phyloP scores from a whole-genome alignment of 169 alveolate genomes.

The Plasmodium coatneyi region DNA sequence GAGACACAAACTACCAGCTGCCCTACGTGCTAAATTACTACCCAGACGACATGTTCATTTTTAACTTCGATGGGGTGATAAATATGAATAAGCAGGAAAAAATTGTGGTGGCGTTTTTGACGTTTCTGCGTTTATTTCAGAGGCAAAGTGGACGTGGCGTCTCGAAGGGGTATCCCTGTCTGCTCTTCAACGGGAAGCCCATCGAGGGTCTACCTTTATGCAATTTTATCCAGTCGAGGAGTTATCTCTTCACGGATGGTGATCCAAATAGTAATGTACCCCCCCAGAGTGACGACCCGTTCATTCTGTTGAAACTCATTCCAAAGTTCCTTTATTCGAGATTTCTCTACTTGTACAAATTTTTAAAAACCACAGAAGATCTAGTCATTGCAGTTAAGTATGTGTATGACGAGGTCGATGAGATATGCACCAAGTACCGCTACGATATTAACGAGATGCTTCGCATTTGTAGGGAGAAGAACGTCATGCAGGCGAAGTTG shows the following conservation, averaged over 20 bases:
- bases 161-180: neutral
- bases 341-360: slow-evolving; percentile 31
- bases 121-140: slow-evolving; percentile 49
- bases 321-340: slow-evolving; percentile 51
- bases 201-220: slow-evolving; percentile 4
- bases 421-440: slow-evolving; percentile 21
- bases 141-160: neutral
- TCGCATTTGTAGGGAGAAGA: neutral
- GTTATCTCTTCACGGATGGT: neutral
- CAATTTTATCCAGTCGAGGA: neutral
- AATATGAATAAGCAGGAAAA: slow-evolving; percentile 59
- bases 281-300: neutral
- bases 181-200: slow-evolving; percentile 14
- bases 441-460: slow-evolving; percentile 45
- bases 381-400: slow-evolving; percentile 38
- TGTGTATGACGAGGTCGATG: slow-evolving; percentile 40
- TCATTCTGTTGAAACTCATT: slow-evolving; percentile 28
- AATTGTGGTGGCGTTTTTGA: slow-evolving; percentile 45
- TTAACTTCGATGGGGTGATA: slow-evolving; percentile 68
- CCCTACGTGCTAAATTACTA: slow-evolving; percentile 24
- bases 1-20: slow-evolving; percentile 19
- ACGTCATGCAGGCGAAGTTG: neutral
- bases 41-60: slow-evolving; percentile 70
- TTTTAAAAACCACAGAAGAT: slow-evolving; percentile 26
- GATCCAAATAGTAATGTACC: neutral